These are phyloP conservation scores for Colletotrichum chrysophilum DNA, from an alignment of 2,329 filamentous ascomycete genomes.

Conservation along the genomic window DNA sequence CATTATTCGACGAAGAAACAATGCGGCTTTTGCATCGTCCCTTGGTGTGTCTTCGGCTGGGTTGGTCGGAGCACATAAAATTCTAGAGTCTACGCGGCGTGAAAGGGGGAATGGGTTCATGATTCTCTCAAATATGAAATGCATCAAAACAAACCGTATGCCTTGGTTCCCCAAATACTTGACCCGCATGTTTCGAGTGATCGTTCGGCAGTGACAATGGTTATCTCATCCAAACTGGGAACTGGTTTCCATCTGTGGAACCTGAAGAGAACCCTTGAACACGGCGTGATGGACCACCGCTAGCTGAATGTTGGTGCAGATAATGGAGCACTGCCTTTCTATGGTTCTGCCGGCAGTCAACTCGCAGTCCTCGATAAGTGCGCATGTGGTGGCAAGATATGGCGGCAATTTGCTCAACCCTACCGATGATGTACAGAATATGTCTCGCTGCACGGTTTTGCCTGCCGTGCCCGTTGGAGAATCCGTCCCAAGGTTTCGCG, in stretches of 20 bases:
- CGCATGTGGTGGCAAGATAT: too few species aligned
- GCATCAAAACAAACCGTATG: conserved; percentile 11
- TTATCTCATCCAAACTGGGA: rapidly evolving
- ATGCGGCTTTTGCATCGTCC: conserved; percentile 20
- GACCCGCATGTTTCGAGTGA: not conserved
- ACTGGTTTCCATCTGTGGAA: not conserved
- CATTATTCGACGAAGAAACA: conserved; percentile 15
- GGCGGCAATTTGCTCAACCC: too few species aligned
- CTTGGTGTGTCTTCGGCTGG: conserved; percentile 8
- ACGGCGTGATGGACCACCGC: too few species aligned
- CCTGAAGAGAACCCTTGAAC: not conserved
- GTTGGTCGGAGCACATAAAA: conserved; percentile 11
- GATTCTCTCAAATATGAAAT: conserved; percentile 26
- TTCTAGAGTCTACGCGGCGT: conserved; percentile 25
- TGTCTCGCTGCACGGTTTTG: not conserved
- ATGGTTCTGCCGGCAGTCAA: too few species aligned
- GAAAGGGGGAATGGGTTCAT: conserved; percentile 26
- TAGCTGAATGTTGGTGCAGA: too few species aligned
- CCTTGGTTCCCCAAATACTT: not conserved
- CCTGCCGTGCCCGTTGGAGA: not conserved
- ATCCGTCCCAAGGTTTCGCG: not conserved
- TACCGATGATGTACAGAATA: too few species aligned
- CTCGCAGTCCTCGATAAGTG: too few species aligned
- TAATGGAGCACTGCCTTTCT: too few species aligned
- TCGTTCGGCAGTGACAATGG: not conserved